A percentile compares a stretch with the other conserved stretches of the same genome.
These are phyloP conservation scores for Trichoderma arundinaceum DNA, from an alignment of 2,329 filamentous ascomycete genomes.

Conservation along the genomic window DNA sequence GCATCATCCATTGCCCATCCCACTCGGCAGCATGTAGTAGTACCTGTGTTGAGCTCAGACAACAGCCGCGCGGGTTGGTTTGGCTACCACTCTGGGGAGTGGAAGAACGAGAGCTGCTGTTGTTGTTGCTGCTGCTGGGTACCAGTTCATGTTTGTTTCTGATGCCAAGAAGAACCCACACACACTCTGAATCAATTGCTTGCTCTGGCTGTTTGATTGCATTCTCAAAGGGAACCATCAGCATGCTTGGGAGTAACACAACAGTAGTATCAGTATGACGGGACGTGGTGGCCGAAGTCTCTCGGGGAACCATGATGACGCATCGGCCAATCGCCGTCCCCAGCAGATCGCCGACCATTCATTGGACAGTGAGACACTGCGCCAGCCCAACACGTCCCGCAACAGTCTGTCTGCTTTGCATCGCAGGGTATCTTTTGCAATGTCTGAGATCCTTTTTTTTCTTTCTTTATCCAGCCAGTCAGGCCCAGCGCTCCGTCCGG, in stretches of 20 bases:
- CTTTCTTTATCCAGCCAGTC: neutral
- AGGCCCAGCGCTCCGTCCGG: neutral
- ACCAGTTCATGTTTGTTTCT: neutral
- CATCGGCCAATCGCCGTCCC: slow-evolving; percentile 18
- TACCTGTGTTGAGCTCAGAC: neutral
- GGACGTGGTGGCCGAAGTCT: neutral
- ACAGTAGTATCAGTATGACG: neutral
- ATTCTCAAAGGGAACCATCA: neutral
- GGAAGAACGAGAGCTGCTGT: too few species aligned
- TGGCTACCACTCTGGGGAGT: too few species aligned
- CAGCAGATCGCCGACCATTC: slow-evolving; percentile 23
- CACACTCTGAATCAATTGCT: slow-evolving; percentile 2
- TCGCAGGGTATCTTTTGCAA: neutral
- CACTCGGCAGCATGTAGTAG: slow-evolving; percentile 7
- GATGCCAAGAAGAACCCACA: neutral
- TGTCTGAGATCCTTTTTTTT: slow-evolving; percentile 8
- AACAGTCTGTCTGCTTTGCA: slow-evolving; percentile 5
- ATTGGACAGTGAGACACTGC: slow-evolving; percentile 12
- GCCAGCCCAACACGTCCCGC: slow-evolving; percentile 6
- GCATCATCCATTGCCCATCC: slow-evolving; percentile 15
- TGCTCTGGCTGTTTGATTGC: neutral
- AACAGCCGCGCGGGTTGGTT: slow-evolving; percentile 1
- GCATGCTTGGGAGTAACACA: slow-evolving; percentile 7
- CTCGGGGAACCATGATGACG: slow-evolving; percentile 9
- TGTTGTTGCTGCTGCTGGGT: too few species aligned